Conservation (phyloP, 441 rosid genomes). For the Populus hybrid region DNA sequence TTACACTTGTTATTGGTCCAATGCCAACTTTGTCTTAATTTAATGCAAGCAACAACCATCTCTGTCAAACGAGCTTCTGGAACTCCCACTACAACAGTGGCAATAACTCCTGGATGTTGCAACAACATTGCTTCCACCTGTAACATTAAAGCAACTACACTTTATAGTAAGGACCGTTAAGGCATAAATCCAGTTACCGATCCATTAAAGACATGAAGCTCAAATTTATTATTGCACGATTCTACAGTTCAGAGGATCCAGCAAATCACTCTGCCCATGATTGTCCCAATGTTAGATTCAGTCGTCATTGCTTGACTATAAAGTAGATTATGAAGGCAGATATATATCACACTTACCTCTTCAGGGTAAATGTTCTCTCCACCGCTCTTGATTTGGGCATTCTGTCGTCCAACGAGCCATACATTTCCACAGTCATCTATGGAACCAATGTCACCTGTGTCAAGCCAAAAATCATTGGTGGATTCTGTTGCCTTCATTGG, state of each 20-base stretch:
- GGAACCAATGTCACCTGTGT: conserved; percentile 80
- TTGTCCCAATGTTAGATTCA: background rate
- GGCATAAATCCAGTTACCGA: background rate
- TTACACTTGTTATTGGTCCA: conserved; percentile 45
- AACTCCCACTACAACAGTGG: conserved; percentile 55
- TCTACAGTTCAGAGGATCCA: background rate
- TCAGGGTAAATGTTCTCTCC: conserved; percentile 91
- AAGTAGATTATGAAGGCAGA: background rate
- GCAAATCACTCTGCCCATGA: background rate
- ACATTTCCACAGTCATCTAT: conserved; percentile 56
- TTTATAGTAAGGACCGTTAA: background rate
- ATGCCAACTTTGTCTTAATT: conserved; percentile 52
- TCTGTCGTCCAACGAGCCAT: conserved; percentile 77
- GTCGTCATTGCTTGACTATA: background rate
- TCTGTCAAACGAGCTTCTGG: conserved; percentile 63
- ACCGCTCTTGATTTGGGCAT: conserved; percentile 75
- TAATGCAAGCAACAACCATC: conserved; percentile 76
- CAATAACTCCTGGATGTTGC: conserved; percentile 59
- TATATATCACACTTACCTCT: conserved; percentile 46
- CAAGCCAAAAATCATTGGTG: conserved; percentile 53
- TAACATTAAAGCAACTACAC: background rate
- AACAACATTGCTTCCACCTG: conserved; percentile 63
- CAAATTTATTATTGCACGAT: background rate
- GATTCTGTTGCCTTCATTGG: conserved; percentile 26
- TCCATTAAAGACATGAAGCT: conserved; percentile 3